Evolutionary conservation across 176 grass and related monocot genomes (phyloP).

Genomic region (Pontederia paniculata): DNA sequence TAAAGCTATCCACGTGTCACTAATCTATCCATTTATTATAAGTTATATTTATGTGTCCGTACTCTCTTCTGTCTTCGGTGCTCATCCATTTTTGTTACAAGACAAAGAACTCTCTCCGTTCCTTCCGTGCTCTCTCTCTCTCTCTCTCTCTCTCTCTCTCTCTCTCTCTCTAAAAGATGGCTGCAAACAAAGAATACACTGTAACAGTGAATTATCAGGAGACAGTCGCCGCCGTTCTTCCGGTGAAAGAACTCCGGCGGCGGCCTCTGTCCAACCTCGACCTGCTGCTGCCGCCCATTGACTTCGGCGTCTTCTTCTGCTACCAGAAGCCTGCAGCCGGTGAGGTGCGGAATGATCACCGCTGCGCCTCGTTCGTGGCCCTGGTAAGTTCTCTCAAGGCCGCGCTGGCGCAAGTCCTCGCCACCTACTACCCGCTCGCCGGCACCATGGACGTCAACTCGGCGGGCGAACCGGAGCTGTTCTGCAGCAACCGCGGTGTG

Average conservation of each 20-base stretch:
- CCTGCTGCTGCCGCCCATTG: constrained; percentile 40
- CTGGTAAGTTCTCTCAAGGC: constrained; percentile 29
- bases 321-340: constrained; percentile 31
- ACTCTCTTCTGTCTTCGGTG: no score
- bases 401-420: constrained; percentile 35
- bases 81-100: no score
- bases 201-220: constrained; percentile 22
- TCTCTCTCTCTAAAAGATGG: constrained; percentile 21
- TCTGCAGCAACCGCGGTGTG: constrained; percentile 51
- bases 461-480: constrained; percentile 36
- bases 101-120: no score
- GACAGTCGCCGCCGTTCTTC: constrained; percentile 29
- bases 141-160: not conserved
- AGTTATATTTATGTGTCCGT: no score
- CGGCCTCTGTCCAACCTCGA: constrained; percentile 55
- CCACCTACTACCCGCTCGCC: constrained; percentile 47
- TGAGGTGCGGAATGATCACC: not conserved
- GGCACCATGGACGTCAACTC: constrained; percentile 37
- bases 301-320: constrained; percentile 68
- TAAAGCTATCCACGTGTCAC: no score
- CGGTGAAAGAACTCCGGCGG: constrained; percentile 33
- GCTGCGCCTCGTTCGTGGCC: constrained; percentile 7
- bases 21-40: no score
- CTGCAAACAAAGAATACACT: constrained; percentile 15
- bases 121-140: not conserved